These are phyloP conservation scores for Candida dubliniensis DNA, from an alignment of 1,139 yeast species.

Conservation along the genomic window DNA sequence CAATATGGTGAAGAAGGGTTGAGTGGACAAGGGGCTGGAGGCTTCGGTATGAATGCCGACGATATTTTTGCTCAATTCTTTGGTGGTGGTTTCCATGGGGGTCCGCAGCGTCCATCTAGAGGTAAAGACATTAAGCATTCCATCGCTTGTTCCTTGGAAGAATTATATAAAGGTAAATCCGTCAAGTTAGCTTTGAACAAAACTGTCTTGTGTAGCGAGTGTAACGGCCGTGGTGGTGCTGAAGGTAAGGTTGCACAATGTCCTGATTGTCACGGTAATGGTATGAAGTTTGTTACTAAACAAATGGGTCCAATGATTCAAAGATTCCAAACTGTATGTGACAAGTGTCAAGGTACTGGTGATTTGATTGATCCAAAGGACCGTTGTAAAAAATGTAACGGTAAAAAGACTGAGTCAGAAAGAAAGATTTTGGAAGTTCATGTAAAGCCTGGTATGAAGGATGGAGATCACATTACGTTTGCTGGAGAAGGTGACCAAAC, in stretches of 20 bases:
- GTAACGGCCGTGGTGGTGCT: constrained; percentile 97
- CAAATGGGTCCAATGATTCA: constrained; percentile 99
- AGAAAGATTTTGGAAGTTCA: constrained; percentile 93
- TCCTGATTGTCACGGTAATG: constrained; percentile 82
- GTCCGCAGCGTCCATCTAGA: constrained; percentile 81
- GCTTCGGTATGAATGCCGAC: constrained; percentile 78
- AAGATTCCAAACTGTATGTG: constrained; percentile 95
- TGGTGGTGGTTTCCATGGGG: constrained; percentile 64
- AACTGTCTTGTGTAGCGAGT: constrained; percentile 80
- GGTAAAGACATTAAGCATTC: constrained; percentile 93
- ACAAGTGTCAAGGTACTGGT: constrained; percentile 89
- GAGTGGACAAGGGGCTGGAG: constrained; percentile 63
- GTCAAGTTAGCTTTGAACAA: constrained; percentile 92
- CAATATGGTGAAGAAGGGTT: constrained; percentile 92
- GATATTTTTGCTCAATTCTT: constrained; percentile 94
- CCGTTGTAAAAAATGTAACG: constrained; percentile 83
- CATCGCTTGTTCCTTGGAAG: constrained; percentile 83
- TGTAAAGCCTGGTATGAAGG: constrained; percentile 95
- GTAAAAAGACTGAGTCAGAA: constrained; percentile 85
- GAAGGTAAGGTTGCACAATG: constrained; percentile 89
- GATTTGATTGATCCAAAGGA: constrained; percentile 85
- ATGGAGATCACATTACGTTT: constrained; percentile 89
- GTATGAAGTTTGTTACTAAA: constrained; percentile 89
- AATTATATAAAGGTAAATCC: constrained; percentile 90
- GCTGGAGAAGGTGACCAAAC: constrained; percentile 98